Conservation (phyloP, 1,139 yeast genomes). For the Yamadazyma dushanensis region DNA sequence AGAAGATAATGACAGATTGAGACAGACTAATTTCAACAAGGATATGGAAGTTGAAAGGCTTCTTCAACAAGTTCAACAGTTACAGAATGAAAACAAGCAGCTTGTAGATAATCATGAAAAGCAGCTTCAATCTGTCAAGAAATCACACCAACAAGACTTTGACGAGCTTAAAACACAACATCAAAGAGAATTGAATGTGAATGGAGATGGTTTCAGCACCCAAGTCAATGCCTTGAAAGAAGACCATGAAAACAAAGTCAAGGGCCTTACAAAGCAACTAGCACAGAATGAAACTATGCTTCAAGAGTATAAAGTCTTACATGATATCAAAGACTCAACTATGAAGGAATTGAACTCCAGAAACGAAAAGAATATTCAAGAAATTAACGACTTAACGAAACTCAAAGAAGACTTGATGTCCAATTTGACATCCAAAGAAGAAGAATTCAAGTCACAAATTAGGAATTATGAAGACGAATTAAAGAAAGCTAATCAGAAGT, state of each 20-base stretch:
- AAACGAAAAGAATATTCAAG: constrained; percentile 16
- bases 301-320: constrained; percentile 26
- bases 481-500: constrained; percentile 31
- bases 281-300: constrained; percentile 9
- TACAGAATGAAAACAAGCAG: constrained; percentile 25
- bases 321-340: constrained; percentile 33
- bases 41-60: constrained; percentile 8
- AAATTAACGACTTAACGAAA: constrained; percentile 30
- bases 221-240: constrained; percentile 9
- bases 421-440: constrained; percentile 64
- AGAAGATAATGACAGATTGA: constrained; percentile 10
- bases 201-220: constrained; percentile 4
- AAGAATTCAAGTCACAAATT: constrained; percentile 57
- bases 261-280: constrained; percentile 25
- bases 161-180: constrained; percentile 14
- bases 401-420: constrained; percentile 66
- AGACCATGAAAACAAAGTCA: constrained; percentile 4
- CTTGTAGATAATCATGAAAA: constrained; percentile 10
- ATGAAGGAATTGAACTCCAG: constrained; percentile 31
- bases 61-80: constrained; percentile 7
- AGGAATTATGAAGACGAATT: constrained; percentile 50
- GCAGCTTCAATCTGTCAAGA: constrained; percentile 8
- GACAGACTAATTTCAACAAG: constrained; percentile 5
- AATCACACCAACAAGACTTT: constrained; percentile 8
- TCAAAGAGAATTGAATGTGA: constrained; percentile 18